Conservation (phyloP, 192 early-diverging fungal genomes). For the Podila clonocystis region DNA sequence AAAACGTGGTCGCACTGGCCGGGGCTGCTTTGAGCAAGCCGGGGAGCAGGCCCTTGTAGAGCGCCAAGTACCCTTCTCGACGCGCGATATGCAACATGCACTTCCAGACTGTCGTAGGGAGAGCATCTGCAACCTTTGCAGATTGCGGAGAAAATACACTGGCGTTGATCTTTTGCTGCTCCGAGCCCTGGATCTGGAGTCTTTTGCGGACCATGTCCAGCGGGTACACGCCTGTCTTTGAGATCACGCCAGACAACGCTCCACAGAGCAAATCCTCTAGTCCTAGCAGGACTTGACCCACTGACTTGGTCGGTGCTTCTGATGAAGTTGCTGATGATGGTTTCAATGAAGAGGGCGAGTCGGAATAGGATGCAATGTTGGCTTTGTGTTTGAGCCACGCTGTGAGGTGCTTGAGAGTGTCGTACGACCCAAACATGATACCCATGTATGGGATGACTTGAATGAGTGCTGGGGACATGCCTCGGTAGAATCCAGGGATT, state of each 20-base stretch:
- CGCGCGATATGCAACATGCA: conserved; percentile 73
- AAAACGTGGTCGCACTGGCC: conserved; percentile 87
- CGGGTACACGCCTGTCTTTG: conserved; percentile 90
- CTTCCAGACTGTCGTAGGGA: conserved; percentile 62
- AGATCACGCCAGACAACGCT: conserved; percentile 80
- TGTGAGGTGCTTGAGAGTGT: conserved; percentile 62
- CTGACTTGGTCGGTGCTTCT: background rate
- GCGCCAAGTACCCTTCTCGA: conserved; percentile 79
- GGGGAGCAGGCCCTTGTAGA: conserved; percentile 92
- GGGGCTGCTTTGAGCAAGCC: conserved; percentile 90
- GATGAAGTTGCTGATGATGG: background rate
- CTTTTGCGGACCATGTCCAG: conserved; percentile 88
- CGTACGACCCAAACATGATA: conserved; percentile 86
- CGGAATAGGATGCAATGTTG: background rate
- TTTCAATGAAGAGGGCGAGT: too few species aligned
- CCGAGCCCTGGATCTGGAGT: conserved; percentile 65
- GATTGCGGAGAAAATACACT: background rate
- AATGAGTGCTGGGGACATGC: conserved; percentile 79
- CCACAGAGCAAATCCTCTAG: conserved; percentile 80
- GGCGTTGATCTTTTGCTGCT: conserved; percentile 36
- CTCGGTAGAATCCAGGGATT: conserved; percentile 85
- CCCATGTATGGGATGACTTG: conserved; percentile 98
- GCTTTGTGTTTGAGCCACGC: conserved; percentile 29
- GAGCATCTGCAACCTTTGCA: conserved; percentile 26
- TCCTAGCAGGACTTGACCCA: conserved; percentile 25